Percentiles rank a stretch among this genome's conserved stretches.
Evolutionary conservation across 202 grass and related monocot species (phyloP).

Genomic region (Setaria italica): DNA sequence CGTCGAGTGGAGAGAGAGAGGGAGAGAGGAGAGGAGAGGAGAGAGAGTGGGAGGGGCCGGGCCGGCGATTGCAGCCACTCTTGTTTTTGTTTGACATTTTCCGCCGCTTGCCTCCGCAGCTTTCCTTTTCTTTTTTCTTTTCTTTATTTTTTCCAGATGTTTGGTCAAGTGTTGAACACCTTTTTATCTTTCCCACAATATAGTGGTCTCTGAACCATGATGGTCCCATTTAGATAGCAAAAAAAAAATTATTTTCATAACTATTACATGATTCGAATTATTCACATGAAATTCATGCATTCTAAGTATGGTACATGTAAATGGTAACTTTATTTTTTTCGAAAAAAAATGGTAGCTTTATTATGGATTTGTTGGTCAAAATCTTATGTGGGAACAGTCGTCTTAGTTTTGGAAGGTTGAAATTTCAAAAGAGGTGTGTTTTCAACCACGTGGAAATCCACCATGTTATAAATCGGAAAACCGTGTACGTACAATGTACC

Average conservation of each 20-base stretch:
- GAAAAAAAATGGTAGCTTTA: no score
- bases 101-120: conserved; percentile 6
- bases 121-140: not conserved
- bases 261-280: not conserved
- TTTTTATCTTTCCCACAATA: no score
- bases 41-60: not conserved
- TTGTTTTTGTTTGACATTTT: conserved; percentile 40
- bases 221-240: not conserved
- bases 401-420: not conserved
- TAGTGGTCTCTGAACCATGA: not conserved
- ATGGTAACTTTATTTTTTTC: no score
- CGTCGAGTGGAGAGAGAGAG: conserved; percentile 16
- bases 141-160: not conserved
- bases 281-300: no score
- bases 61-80: conserved; percentile 11
- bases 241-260: not conserved
- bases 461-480: not conserved
- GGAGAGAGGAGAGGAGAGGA: not conserved
- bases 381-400: not conserved
- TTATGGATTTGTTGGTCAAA: not conserved
- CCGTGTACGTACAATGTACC: not conserved
- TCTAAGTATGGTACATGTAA: not conserved
- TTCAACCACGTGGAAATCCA: not conserved
- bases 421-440: not conserved
- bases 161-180: conserved; percentile 18